Percentiles rank a stretch among this genome's conserved stretches.
These are phyloP conservation scores for Malus hybrid DNA, from an alignment of 331 rosid genomes.

Conservation along the genomic window DNA sequence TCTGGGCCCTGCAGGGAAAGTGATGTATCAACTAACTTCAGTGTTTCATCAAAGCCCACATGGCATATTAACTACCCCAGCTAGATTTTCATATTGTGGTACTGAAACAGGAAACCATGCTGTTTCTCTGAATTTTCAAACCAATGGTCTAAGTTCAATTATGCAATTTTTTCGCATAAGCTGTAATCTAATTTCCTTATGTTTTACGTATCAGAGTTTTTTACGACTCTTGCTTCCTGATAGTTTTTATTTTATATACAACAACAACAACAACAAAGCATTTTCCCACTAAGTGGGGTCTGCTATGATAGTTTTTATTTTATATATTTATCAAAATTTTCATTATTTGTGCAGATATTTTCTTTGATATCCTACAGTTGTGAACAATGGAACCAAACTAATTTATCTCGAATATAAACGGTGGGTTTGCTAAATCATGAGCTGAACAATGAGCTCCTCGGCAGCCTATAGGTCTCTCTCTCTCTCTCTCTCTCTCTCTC, in stretches of 20 bases:
- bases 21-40: slow-evolving; percentile 28
- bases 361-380: not conserved
- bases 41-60: slow-evolving; percentile 24
- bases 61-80: slow-evolving; percentile 23
- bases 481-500: not conserved
- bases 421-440: slow-evolving; percentile 4
- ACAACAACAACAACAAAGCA: too few species aligned
- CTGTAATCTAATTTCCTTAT: not conserved
- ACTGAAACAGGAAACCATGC: not conserved
- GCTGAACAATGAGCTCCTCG: slow-evolving; percentile 3
- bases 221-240: too few species aligned
- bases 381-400: not conserved
- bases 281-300: too few species aligned
- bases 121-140: not conserved
- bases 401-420: not conserved
- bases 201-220: not conserved
- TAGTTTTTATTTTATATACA: too few species aligned
- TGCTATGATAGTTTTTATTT: too few species aligned
- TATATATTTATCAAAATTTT: too few species aligned
- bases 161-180: not conserved
- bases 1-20: slow-evolving; percentile 21
- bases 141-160: not conserved
- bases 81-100: slow-evolving; percentile 5
- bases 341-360: too few species aligned
- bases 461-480: slow-evolving; percentile 22